phyloP scores from a whole-genome alignment of 805 yeast species.

The Sungouiozyma intestinalis region DNA sequence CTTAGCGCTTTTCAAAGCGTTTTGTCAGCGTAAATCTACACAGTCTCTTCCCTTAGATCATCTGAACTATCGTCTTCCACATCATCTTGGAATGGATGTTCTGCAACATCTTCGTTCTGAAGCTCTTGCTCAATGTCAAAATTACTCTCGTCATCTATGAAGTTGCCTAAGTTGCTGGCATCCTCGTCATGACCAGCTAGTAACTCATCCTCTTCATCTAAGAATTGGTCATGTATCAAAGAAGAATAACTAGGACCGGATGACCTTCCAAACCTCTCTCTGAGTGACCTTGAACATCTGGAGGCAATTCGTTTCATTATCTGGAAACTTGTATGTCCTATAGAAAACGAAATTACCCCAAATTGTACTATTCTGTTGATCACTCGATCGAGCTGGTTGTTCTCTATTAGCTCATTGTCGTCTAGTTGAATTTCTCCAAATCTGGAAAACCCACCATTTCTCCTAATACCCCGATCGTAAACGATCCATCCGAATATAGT shows the following conservation, averaged over 20 bases:
- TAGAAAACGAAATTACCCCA: slow-evolving; percentile 42
- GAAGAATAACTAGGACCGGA: slow-evolving; percentile 27
- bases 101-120: neutral
- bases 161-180: slow-evolving; percentile 38
- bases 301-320: slow-evolving; percentile 9
- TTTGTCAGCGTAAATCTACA: no score
- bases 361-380: slow-evolving; percentile 49
- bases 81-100: slow-evolving; percentile 3
- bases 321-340: slow-evolving; percentile 18
- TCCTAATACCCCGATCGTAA: slow-evolving; percentile 69
- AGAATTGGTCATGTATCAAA: slow-evolving; percentile 24
- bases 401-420: slow-evolving; percentile 49
- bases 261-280: slow-evolving; percentile 21
- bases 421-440: slow-evolving; percentile 81
- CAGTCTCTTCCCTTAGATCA: neutral
- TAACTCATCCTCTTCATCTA: slow-evolving; percentile 30
- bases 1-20: no score
- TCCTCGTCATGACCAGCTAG: slow-evolving; percentile 36
- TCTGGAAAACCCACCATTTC: slow-evolving; percentile 65
- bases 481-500: slow-evolving; percentile 55
- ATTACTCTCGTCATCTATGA: slow-evolving; percentile 28
- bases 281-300: slow-evolving; percentile 8
- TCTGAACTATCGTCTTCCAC: neutral
- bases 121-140: slow-evolving; percentile 30
- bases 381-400: slow-evolving; percentile 46